Percentiles rank a stretch among this genome's conserved stretches.
Evolutionary conservation across 306 rosid species (phyloP).

Genomic region (Spatholobus suberectus): DNA sequence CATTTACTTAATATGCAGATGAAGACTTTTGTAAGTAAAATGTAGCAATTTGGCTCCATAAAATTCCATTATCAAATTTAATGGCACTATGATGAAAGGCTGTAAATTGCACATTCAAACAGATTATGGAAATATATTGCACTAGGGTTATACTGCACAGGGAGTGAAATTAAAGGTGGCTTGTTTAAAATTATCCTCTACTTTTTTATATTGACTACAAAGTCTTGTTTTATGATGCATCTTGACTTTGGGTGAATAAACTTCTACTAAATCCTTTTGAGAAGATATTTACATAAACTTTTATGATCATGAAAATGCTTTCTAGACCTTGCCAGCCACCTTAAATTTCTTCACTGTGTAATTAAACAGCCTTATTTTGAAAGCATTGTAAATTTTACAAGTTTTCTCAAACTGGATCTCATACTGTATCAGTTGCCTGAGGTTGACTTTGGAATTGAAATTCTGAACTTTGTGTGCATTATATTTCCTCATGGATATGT

Average conservation of each 20-base stretch:
- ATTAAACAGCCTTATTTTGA: neutral
- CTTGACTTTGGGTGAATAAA: neutral
- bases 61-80: neutral
- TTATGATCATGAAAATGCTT: conserved; percentile 2
- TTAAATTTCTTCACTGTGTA: neutral
- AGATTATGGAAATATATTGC: conserved; percentile 13
- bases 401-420: neutral
- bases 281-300: neutral
- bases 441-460: neutral
- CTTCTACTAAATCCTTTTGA: conserved; percentile 4
- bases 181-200: neutral
- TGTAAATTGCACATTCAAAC: neutral
- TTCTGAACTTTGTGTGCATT: neutral
- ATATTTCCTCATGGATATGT: neutral
- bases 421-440: neutral
- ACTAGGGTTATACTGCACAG: neutral
- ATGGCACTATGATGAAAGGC: neutral
- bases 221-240: neutral
- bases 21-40: neutral
- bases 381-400: neutral
- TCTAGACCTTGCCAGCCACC: neutral
- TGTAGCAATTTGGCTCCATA: neutral
- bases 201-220: neutral
- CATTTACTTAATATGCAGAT: neutral
- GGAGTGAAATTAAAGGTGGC: neutral